Conservation (phyloP, 768 basidiomycete genomes). For the Neoboletus brunneissimus region DNA sequence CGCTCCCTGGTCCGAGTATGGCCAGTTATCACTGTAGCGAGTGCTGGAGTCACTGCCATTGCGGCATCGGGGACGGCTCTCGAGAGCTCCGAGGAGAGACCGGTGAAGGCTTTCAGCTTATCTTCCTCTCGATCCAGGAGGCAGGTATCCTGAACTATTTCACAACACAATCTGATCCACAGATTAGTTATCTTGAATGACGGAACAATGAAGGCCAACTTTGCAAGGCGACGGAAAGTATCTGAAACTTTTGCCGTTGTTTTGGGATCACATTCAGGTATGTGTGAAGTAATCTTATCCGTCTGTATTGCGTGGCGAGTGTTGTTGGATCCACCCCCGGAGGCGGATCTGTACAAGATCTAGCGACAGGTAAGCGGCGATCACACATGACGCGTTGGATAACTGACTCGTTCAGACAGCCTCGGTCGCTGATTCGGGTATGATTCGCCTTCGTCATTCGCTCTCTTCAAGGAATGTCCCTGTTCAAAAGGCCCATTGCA, state of each 20-base stretch:
- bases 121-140: slow-evolving; percentile 43
- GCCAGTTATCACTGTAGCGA: slow-evolving; percentile 43
- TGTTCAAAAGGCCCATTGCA: slow-evolving; percentile 14
- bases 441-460: slow-evolving; percentile 21
- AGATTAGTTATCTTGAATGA: slow-evolving; percentile 10
- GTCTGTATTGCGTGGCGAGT: slow-evolving; percentile 2
- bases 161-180: slow-evolving; percentile 41
- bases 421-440: slow-evolving; percentile 30
- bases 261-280: slow-evolving; percentile 4
- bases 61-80: slow-evolving; percentile 43
- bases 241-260: slow-evolving; percentile 17
- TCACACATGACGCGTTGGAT: background rate
- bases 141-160: slow-evolving; percentile 43
- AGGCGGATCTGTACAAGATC: slow-evolving; percentile 11
- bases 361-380: slow-evolving; percentile 14
- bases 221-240: slow-evolving; percentile 42
- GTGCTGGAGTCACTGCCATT: slow-evolving; percentile 41
- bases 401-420: slow-evolving; percentile 28
- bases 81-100: slow-evolving; percentile 47
- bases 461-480: slow-evolving; percentile 24
- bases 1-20: slow-evolving; percentile 44
- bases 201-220: slow-evolving; percentile 17
- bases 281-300: slow-evolving; percentile 2
- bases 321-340: slow-evolving; percentile 5
- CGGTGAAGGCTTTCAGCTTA: slow-evolving; percentile 48